These are phyloP conservation scores for Puccinia novopanici DNA, from an alignment of 1,284 basidiomycete genomes.

Conservation along the genomic window DNA sequence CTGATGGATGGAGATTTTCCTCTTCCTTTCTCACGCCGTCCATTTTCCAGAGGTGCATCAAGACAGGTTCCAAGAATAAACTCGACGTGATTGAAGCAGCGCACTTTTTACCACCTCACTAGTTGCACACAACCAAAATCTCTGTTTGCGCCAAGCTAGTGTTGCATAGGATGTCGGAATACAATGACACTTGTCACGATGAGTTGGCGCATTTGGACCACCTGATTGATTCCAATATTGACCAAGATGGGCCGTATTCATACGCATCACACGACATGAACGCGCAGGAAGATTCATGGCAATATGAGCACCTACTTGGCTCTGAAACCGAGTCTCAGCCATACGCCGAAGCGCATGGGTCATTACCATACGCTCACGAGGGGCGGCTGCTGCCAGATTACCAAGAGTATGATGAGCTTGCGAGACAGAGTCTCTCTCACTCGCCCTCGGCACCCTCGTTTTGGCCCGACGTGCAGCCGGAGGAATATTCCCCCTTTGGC, in stretches of 20 bases:
- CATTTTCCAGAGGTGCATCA: background rate
- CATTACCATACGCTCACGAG: no score
- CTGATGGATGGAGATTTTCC: no score
- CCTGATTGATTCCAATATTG: background rate
- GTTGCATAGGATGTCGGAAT: constrained; percentile 19
- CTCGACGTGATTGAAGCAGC: background rate
- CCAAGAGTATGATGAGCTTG: background rate
- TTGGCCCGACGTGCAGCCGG: background rate
- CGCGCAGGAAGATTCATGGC: constrained; percentile 11
- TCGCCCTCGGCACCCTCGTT: background rate
- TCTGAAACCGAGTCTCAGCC: background rate
- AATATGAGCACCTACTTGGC: background rate
- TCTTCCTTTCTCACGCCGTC: background rate
- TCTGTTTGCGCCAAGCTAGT: background rate
- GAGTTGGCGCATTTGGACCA: background rate
- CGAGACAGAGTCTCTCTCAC: background rate
- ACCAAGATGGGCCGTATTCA: background rate
- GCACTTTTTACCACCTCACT: background rate
- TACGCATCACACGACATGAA: background rate
- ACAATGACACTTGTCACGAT: background rate
- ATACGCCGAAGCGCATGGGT: no score
- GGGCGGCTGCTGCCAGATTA: no score
- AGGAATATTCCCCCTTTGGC: background rate
- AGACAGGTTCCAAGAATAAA: background rate
- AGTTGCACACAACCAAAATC: background rate